Percentiles rank a stretch among this genome's conserved stretches.
Evolutionary conservation across 2,329 filamentous ascomycete genomes (phyloP).

Genomic region (Cladosporium sp.): DNA sequence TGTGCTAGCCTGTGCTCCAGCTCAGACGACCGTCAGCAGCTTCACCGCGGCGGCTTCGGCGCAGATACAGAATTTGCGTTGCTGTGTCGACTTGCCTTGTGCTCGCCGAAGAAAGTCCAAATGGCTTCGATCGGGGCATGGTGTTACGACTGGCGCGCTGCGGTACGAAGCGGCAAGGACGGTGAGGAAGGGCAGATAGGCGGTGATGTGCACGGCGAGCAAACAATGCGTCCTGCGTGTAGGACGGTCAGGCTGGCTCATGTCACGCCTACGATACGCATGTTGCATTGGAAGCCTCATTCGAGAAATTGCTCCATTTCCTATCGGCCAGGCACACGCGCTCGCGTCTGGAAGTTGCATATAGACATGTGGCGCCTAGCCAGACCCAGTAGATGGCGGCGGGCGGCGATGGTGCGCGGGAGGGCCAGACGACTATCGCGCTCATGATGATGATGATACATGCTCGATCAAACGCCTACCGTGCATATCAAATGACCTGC

Average conservation of each 20-base stretch:
- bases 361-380: constrained; percentile 5
- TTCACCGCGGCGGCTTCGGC: neutral
- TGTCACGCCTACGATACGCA: neutral
- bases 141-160: constrained; percentile 10
- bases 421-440: neutral
- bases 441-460: neutral
- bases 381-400: neutral
- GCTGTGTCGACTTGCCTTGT: constrained; percentile 9
- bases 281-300: neutral
- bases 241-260: neutral
- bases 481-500: constrained; percentile 3
- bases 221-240: constrained; percentile 1
- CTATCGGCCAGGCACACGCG: neutral
- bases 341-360: neutral
- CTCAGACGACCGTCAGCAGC: neutral
- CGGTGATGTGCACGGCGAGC: constrained; percentile 1
- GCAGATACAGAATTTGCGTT: neutral
- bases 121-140: neutral
- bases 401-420: neutral
- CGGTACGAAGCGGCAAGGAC: constrained; percentile 8
- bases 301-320: neutral
- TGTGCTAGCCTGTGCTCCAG: constrained; percentile 3
- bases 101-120: constrained; percentile 8
- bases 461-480: neutral
- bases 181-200: neutral